Evolutionary conservation across 306 rosid genomes (phyloP), one percentile per base, ranked within the genome.

Genomic region (Cucurbita pepo): DNA sequence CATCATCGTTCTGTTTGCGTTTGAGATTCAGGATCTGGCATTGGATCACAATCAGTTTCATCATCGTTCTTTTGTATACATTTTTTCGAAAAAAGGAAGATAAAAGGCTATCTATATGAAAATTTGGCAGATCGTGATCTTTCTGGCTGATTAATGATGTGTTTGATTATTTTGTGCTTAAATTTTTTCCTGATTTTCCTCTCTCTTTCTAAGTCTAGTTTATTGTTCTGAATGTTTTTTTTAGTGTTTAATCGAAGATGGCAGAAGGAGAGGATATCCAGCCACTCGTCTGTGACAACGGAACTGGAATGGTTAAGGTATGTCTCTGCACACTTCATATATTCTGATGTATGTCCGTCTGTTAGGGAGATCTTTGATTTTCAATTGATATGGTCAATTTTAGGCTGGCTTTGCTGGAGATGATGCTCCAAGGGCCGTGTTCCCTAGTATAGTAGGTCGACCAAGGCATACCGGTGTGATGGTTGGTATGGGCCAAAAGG

Each of bases 361-460:
- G 5, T 9, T 19, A 66, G 22, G 34, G 52, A 52, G 16, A 53
- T 8, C 56, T 50, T 36, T 76, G 71, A 2, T 50, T 56, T 60
- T 71, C 5, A 6, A 67, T 79, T 18, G 59, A 16, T 36, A 53
- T 54, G 30, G 56, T 40, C 21, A 58, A 69, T 14, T 70, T 50
- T 79, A 91, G 97, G 97, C 97, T 87, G 96, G 97, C 77, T 91
- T 91, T 76, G 97, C 95, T 53, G 97, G 97, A 79, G 97, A 90
- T 74, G 97, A 90, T 83, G 97, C 97, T 84, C 97, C 97, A 13
- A 85, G 97, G 81, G 97, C 97, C 38, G 97, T 90, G 71, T 90
- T 90, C 60, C 97, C 97, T 19, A 90, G 97, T 80, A 90, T 90
- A 75, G 97, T 90, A 30, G 97, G 95, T 19, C 91, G 97, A 71